Percentiles rank a stretch among this genome's conserved stretches.
phyloP scores from a whole-genome alignment of 192 early-diverging fungal genomes.

The Coemansia pectinata region DNA sequence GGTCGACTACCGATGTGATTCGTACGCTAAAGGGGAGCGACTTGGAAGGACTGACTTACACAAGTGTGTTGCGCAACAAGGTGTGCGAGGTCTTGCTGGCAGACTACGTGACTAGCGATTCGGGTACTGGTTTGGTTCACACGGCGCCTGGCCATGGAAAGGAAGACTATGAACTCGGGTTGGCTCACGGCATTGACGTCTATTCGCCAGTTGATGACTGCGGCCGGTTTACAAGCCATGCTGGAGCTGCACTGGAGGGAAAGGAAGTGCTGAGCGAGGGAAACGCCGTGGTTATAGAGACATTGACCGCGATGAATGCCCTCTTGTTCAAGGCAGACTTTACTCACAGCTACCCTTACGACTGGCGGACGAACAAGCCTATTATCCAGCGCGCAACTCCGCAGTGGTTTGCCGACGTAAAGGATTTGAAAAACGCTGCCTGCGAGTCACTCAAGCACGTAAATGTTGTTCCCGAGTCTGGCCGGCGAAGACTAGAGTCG shows the following conservation, averaged over 20 bases:
- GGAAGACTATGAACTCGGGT: constrained; percentile 76
- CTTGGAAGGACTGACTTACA: constrained; percentile 60
- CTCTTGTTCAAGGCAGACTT: constrained; percentile 59
- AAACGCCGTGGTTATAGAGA: constrained; percentile 58
- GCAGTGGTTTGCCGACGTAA: constrained; percentile 82
- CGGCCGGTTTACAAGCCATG: constrained; percentile 71
- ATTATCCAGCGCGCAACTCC: constrained; percentile 77
- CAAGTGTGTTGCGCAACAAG: constrained; percentile 56
- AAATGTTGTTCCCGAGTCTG: constrained; percentile 62
- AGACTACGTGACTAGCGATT: constrained; percentile 66
- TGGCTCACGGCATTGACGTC: constrained; percentile 57
- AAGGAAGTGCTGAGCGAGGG: constrained; percentile 64
- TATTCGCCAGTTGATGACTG: constrained; percentile 73
- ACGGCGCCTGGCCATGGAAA: constrained; percentile 81
- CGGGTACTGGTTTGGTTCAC: constrained; percentile 81
- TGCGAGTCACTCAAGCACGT: constrained; percentile 59
- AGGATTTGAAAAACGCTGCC: constrained; percentile 62
- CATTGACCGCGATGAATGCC: constrained; percentile 35
- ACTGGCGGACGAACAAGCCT: constrained; percentile 82
- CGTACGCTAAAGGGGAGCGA: constrained; percentile 43
- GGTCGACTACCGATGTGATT: not conserved
- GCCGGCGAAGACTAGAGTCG: constrained; percentile 59
- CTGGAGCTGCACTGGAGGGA: constrained; percentile 61
- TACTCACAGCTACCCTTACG: constrained; percentile 78
- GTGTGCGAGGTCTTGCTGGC: constrained; percentile 62